phyloP scores from a whole-genome alignment of 139 green algal species.

The Ostreobium quekettii region DNA sequence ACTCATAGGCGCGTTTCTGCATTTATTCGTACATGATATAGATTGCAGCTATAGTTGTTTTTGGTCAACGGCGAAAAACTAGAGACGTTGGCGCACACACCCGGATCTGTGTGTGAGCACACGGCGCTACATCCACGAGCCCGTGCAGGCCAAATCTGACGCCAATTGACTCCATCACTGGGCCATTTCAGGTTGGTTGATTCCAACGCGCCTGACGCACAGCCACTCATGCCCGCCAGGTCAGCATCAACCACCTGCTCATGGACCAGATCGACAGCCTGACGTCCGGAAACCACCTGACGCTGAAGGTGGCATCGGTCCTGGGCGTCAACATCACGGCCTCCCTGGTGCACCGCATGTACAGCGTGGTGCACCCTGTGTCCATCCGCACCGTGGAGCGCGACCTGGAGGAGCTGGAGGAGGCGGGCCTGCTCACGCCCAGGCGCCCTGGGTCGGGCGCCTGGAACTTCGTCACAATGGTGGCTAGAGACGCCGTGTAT shows the following conservation, averaged over 20 bases:
- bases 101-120: too few species aligned
- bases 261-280: constrained; percentile 61
- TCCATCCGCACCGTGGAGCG: constrained; percentile 20
- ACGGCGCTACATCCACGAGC: too few species aligned
- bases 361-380: constrained; percentile 24
- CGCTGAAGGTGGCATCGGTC: constrained; percentile 58
- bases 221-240: too few species aligned
- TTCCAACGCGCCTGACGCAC: too few species aligned
- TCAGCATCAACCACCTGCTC: constrained; percentile 46
- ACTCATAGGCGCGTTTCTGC: too few species aligned
- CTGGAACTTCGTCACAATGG: constrained; percentile 40
- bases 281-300: constrained; percentile 49
- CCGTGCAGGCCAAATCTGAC: too few species aligned
- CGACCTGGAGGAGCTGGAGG: constrained; percentile 39
- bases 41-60: too few species aligned
- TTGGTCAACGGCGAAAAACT: too few species aligned
- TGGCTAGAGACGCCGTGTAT: constrained; percentile 60
- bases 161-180: too few species aligned
- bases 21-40: too few species aligned
- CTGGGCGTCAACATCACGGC: constrained; percentile 55
- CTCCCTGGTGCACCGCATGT: constrained; percentile 51
- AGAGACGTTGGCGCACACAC: too few species aligned
- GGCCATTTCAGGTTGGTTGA: too few species aligned
- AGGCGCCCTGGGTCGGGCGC: constrained; percentile 14
- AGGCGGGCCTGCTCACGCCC: constrained; percentile 29